These are phyloP conservation scores for Rubus idaeus DNA, from an alignment of 306 rosid species.

Conservation along the genomic window DNA sequence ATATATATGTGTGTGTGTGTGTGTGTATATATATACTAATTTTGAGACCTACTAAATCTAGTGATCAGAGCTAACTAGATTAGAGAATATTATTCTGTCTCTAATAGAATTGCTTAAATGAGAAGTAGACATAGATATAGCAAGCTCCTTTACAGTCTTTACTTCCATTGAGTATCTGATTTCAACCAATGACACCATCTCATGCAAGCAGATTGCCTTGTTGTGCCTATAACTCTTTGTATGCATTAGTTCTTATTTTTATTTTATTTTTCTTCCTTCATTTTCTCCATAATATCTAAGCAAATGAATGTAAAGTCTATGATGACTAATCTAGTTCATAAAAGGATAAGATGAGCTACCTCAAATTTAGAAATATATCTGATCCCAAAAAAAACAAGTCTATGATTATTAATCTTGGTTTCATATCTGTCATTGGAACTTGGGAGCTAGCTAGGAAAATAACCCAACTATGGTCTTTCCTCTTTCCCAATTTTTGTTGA, in stretches of 20 bases:
- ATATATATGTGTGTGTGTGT: no score
- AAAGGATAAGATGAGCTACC: not conserved
- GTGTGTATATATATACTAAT: not conserved
- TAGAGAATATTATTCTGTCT: not conserved
- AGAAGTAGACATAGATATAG: not conserved
- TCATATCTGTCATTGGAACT: not conserved
- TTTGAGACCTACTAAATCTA: not conserved
- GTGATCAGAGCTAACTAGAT: not conserved
- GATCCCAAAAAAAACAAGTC: slow-evolving; percentile 4
- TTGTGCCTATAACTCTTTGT: not conserved
- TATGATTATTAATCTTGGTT: not conserved
- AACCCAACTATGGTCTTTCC: slow-evolving; percentile 9
- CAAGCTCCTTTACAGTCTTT: not conserved
- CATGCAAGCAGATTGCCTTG: not conserved
- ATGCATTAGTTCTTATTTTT: not conserved
- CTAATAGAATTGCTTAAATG: not conserved
- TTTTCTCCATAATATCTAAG: not conserved
- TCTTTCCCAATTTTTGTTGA: not conserved
- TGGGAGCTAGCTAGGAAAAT: slow-evolving; percentile 2
- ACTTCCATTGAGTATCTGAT: not conserved
- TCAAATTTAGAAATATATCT: not conserved
- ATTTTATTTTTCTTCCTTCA: not conserved
- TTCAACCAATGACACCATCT: not conserved
- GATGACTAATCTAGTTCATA: not conserved
- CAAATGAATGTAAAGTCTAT: not conserved